Percentiles rank a stretch among this genome's conserved stretches.
Evolutionary conservation across 2,329 filamentous ascomycete species (phyloP).

Genomic region (Talaromyces albobiverticillius): DNA sequence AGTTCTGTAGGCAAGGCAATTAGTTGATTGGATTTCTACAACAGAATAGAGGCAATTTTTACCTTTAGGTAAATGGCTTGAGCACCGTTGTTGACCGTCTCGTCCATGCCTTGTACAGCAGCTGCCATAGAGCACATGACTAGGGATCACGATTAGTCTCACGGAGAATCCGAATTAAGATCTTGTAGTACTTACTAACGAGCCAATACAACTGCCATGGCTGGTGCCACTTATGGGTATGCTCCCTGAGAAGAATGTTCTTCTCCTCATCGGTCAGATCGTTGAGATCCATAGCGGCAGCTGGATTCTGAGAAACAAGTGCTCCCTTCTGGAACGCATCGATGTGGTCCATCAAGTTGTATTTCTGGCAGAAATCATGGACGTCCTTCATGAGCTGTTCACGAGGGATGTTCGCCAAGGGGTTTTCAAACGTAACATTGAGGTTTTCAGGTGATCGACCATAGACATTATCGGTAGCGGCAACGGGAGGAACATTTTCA

Average conservation of each 20-base stretch:
- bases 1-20: conserved; percentile 2
- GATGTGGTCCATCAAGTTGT: conserved; percentile 48
- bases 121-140: conserved; percentile 54
- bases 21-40: not conserved
- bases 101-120: conserved; percentile 54
- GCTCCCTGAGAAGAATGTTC: conserved; percentile 40
- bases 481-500: conserved; percentile 18
- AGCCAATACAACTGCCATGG: conserved; percentile 50
- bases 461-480: conserved; percentile 22
- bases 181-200: conserved; percentile 28
- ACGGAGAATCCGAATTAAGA: not conserved
- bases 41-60: not conserved
- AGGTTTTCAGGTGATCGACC: conserved; percentile 23
- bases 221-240: conserved; percentile 50
- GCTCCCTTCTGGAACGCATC: conserved; percentile 52
- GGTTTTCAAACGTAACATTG: conserved; percentile 50
- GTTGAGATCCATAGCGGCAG: conserved; percentile 47
- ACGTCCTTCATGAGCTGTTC: conserved; percentile 55
- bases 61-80: conserved; percentile 35
- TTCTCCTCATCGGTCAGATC: conserved; percentile 47
- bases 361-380: conserved; percentile 51
- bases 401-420: conserved; percentile 52
- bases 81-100: conserved; percentile 50
- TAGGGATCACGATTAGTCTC: conserved; percentile 20
- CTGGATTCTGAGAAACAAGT: conserved; percentile 51